Evolutionary conservation across 345 rosid species (phyloP).

Genomic region (Euphorbia peplus): DNA sequence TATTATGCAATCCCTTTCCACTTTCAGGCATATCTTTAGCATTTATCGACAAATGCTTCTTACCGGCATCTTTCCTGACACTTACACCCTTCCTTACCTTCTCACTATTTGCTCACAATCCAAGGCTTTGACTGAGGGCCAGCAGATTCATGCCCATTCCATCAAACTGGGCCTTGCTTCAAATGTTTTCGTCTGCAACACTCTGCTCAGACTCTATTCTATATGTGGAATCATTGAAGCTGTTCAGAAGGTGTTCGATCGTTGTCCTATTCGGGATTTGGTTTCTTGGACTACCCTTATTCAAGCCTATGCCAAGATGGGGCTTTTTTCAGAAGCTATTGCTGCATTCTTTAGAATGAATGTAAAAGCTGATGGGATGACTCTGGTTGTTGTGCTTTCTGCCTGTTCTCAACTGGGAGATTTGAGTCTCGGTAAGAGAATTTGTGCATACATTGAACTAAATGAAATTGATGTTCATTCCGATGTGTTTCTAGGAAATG

Average conservation of each 20-base stretch:
- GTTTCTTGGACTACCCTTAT: slow-evolving; percentile 55
- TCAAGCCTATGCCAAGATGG: slow-evolving; percentile 42
- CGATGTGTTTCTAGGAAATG: slow-evolving; percentile 46
- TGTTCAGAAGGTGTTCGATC: slow-evolving; percentile 38
- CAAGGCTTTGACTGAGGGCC: slow-evolving; percentile 29
- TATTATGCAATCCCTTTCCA: slow-evolving; percentile 32
- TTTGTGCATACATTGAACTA: slow-evolving; percentile 27
- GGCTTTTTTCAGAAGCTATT: slow-evolving; percentile 32
- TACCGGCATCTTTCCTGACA: slow-evolving; percentile 35
- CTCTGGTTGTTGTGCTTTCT: slow-evolving; percentile 43
- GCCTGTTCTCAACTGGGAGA: slow-evolving; percentile 48
- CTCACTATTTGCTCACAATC: slow-evolving; percentile 41
- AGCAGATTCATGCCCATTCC: slow-evolving; percentile 43
- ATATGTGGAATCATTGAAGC: slow-evolving; percentile 30
- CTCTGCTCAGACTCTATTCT: slow-evolving; percentile 43
- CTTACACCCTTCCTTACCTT: slow-evolving; percentile 42
- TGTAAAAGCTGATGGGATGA: slow-evolving; percentile 35
- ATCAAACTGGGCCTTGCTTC: slow-evolving; percentile 30
- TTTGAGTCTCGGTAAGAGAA: slow-evolving; percentile 40
- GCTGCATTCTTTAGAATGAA: slow-evolving; percentile 37
- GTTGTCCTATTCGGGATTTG: slow-evolving; percentile 36
- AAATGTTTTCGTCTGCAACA: slow-evolving; percentile 42
- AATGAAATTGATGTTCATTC: slow-evolving; percentile 23
- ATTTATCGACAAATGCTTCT: slow-evolving; percentile 40
- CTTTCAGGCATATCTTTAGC: slow-evolving; percentile 17